Evolutionary conservation across 2,329 filamentous ascomycete genomes (phyloP).

Genomic region (Dichotomopilus funicola): DNA sequence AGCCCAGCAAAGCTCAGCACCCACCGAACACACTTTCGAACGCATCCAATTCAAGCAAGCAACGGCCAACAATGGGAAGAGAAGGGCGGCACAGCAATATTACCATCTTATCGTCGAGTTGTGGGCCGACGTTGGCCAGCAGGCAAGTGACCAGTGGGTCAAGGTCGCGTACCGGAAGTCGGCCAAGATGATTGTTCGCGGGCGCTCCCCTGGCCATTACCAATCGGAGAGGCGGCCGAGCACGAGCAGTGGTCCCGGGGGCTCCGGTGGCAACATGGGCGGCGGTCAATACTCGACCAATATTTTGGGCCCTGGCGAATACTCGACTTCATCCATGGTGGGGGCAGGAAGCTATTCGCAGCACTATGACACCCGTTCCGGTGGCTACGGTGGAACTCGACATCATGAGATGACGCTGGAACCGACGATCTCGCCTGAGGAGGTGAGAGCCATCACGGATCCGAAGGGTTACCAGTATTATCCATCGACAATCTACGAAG

Average conservation of each 20-base stretch:
- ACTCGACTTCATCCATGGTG: constrained; percentile 34
- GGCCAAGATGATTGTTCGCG: constrained; percentile 79
- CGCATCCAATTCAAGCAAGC: constrained; percentile 92
- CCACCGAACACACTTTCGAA: constrained; percentile 64
- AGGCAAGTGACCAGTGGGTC: constrained; percentile 50
- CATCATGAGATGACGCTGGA: constrained; percentile 47
- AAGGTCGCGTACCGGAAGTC: constrained; percentile 68
- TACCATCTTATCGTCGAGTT: constrained; percentile 87
- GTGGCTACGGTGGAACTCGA: constrained; percentile 37
- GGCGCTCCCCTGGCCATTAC: constrained; percentile 75
- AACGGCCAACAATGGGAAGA: constrained; percentile 88
- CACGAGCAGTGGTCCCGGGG: constrained; percentile 60
- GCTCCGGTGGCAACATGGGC: constrained; percentile 56
- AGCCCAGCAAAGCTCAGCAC: constrained; percentile 32
- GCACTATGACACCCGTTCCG: constrained; percentile 36
- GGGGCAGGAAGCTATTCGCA: constrained; percentile 30
- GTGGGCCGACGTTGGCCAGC: constrained; percentile 58
- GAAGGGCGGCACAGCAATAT: constrained; percentile 83
- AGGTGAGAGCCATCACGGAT: constrained; percentile 43
- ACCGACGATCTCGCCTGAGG: constrained; percentile 44
- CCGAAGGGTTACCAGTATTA: constrained; percentile 52
- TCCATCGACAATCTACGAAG: constrained; percentile 45
- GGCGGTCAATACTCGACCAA: constrained; percentile 32
- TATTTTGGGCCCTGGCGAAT: constrained; percentile 29
- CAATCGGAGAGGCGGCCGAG: constrained; percentile 63